Conservation (phyloP, 2,329 filamentous ascomycete genomes). For the Dothistroma pini region DNA sequence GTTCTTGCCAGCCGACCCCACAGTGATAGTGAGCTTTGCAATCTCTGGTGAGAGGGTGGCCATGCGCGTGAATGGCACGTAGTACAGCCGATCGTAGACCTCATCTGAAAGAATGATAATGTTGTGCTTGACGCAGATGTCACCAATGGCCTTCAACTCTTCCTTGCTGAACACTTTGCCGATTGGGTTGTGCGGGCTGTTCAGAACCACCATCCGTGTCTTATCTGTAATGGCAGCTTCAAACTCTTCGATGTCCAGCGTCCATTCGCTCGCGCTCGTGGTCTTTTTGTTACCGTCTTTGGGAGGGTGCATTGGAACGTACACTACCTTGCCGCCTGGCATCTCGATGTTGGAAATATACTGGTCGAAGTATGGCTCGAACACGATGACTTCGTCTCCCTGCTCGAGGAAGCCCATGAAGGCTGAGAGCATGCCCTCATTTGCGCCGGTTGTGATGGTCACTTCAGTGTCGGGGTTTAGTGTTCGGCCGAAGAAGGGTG, state of each 20-base stretch:
- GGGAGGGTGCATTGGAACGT: slow-evolving; percentile 91
- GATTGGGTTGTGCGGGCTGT: slow-evolving; percentile 89
- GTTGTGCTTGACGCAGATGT: slow-evolving; percentile 86
- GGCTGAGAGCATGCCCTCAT: slow-evolving; percentile 90
- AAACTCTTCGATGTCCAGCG: slow-evolving; percentile 76
- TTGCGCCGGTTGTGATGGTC: slow-evolving; percentile 87
- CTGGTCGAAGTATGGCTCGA: slow-evolving; percentile 99
- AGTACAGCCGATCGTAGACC: slow-evolving; percentile 91
- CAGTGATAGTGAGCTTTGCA: slow-evolving; percentile 81
- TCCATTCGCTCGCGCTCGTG: slow-evolving; percentile 84
- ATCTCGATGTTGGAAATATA: slow-evolving; percentile 99
- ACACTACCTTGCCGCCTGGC: slow-evolving; percentile 90
- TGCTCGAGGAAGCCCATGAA: slow-evolving; percentile 97
- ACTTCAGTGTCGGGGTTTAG: slow-evolving; percentile 89
- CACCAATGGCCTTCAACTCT: slow-evolving; percentile 80
- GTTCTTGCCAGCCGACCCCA: slow-evolving; percentile 95
- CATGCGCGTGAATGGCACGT: slow-evolving; percentile 90
- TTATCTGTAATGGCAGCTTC: slow-evolving; percentile 75
- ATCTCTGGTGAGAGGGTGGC: slow-evolving; percentile 88
- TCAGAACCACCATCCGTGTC: slow-evolving; percentile 95
- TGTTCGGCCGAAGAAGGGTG: slow-evolving; percentile 76
- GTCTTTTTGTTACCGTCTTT: slow-evolving; percentile 72
- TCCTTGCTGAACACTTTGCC: slow-evolving; percentile 88
- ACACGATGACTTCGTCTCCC: slow-evolving; percentile 94
- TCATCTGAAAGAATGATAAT: slow-evolving; percentile 69